Base-by-base conservation (phyloP, 2,329 filamentous ascomycete species). In the Penicillium olsonii region DNA sequence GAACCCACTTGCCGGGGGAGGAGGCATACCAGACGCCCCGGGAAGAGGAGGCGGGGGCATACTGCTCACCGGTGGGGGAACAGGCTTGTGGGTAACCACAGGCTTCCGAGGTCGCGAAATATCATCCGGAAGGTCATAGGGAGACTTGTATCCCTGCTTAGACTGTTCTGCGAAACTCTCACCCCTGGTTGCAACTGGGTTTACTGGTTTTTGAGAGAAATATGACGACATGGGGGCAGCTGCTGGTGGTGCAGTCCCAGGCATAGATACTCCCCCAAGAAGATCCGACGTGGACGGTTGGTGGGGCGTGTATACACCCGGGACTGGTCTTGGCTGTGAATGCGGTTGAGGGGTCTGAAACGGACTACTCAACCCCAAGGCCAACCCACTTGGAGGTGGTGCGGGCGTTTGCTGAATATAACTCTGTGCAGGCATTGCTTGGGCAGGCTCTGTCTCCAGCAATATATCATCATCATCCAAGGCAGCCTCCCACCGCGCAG, bases 71-170 rank as follows among this genome's bases (percentile, higher is more conserved):
- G 72, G 64, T 41, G 72, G 66, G 48, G 75, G 74, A 5, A 77
- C 73, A 37, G 80, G 71, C 45, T 82, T 81, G 50, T 83, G 82
- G 61, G 81, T 77, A 62, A 81, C 84, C 5, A 76, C 69, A 44
- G 86, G 78, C 75, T 87, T 86, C 68, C 84, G 78, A 63, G 87
- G 72, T 20, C 70, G 68, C 20, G 78, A 82, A 24, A 99, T 81
- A 46, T 96, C 92, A 72, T 94, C 89, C 4, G 94, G 94, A 17
- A 99, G 78, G 72, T 99, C 95, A 63, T 96, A 99, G 0, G 94
- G 94, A 17, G 92, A 97, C 41, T 87, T 82, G 68, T 99, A 99
- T 7, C 92, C 92, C 48, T 89, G 89, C 71, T 95, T 97, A 3
- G 90, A 77, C 69, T 95, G 95, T 69, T 92, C 87, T 5, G 83